Conservation (phyloP, 2,329 filamentous ascomycete species). For the Colletotrichum sp. region DNA sequence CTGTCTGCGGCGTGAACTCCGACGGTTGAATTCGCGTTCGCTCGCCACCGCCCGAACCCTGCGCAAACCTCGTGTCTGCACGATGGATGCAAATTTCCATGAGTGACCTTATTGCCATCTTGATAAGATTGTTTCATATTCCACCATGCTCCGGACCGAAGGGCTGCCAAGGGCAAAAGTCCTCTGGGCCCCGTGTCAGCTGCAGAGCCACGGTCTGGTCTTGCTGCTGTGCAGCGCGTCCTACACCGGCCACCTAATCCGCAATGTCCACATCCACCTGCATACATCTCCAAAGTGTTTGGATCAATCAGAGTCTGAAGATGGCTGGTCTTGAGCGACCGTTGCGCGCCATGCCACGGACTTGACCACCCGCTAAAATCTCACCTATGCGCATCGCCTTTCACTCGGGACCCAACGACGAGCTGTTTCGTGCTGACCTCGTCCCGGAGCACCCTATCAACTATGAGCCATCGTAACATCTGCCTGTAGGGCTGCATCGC, state of each 20-base stretch:
- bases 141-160: background rate
- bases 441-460: background rate
- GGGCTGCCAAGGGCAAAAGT: background rate
- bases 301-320: background rate
- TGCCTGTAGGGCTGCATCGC: slow-evolving; percentile 12
- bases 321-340: background rate
- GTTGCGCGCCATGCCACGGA: background rate
- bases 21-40: background rate
- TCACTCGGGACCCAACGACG: background rate
- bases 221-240: background rate
- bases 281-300: background rate
- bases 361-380: slow-evolving; percentile 15
- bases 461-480: background rate
- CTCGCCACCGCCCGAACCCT: background rate
- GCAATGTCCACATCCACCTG: background rate
- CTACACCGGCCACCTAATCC: background rate
- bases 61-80: background rate
- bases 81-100: background rate
- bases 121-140: background rate
- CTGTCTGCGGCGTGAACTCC: background rate
- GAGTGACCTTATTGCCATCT: background rate
- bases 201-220: background rate
- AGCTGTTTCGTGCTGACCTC: background rate
- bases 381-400: slow-evolving; percentile 14
- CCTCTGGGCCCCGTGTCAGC: background rate